A percentile compares a stretch with the other conserved stretches of the same genome.
Evolutionary conservation across 192 early-diverging fungal genomes (phyloP).

Genomic region (Coemansia sp.): DNA sequence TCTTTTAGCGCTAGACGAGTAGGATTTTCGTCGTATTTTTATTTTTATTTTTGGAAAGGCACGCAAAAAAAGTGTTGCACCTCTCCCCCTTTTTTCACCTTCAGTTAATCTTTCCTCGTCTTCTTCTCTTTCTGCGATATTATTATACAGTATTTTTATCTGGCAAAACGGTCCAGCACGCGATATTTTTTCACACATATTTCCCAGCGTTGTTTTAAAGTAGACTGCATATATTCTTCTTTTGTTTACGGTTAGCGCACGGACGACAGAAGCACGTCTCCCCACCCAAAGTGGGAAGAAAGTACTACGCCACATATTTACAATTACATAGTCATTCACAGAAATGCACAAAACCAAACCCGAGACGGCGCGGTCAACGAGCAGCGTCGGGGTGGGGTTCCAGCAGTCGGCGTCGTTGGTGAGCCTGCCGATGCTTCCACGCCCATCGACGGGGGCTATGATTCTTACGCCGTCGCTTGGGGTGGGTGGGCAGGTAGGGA

Average conservation of each 20-base stretch:
- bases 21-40: background rate
- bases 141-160: background rate
- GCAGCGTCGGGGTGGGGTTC: conserved; percentile 27
- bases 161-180: background rate
- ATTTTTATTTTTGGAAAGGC: conserved; percentile 4
- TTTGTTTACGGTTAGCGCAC: background rate
- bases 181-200: background rate
- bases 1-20: background rate
- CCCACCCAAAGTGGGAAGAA: background rate
- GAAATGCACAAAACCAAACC: conserved; percentile 44
- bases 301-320: background rate
- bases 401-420: conserved; percentile 51
- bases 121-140: background rate
- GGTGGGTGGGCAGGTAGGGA: conserved; percentile 6
- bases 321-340: background rate
- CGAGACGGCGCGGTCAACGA: conserved; percentile 46
- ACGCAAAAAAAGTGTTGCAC: background rate
- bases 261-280: background rate
- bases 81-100: background rate
- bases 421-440: conserved; percentile 50
- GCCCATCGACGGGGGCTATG: conserved; percentile 37
- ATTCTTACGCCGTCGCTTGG: conserved; percentile 23
- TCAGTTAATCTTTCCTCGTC: background rate
- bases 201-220: background rate
- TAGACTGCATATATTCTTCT: background rate